These are phyloP conservation scores for Amylostereum areolatum DNA, from an alignment of 1,284 basidiomycete genomes.

Conservation along the genomic window DNA sequence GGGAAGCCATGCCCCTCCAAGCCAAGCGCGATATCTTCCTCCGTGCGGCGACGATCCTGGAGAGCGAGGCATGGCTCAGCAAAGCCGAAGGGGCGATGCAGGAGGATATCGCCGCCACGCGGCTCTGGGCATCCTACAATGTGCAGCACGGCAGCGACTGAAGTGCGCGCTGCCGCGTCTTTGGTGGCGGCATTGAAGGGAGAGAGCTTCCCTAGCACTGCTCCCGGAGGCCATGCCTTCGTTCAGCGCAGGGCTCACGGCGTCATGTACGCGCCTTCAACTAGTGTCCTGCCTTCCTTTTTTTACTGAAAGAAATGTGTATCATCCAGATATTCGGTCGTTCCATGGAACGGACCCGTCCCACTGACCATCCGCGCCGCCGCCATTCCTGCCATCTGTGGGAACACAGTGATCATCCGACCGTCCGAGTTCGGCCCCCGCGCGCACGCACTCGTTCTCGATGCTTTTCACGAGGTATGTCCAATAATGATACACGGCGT, in stretches of 20 bases:
- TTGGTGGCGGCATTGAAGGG: conserved; percentile 20
- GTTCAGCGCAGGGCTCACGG: conserved; percentile 24
- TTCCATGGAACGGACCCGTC: conserved; percentile 40
- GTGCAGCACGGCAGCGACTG: conserved; percentile 1
- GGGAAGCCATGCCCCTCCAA: conserved; percentile 36
- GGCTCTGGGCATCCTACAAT: conserved; percentile 19
- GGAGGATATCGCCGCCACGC: conserved; percentile 34
- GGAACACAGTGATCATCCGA: conserved; percentile 60
- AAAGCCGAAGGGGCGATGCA: conserved; percentile 25
- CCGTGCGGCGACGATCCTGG: conserved; percentile 38
- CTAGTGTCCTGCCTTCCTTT: background rate
- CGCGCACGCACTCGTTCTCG: conserved; percentile 41
- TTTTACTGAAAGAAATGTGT: conserved; percentile 4
- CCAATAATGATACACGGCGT: background rate
- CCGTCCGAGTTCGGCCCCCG: conserved; percentile 52
- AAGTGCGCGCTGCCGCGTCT: conserved; percentile 14
- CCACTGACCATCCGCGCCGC: conserved; percentile 43
- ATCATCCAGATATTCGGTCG: conserved; percentile 15
- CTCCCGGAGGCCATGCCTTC: conserved; percentile 25
- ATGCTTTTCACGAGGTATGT: conserved; percentile 39
- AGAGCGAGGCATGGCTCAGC: conserved; percentile 33
- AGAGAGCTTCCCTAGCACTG: conserved; percentile 21
- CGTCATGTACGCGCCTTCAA: conserved; percentile 20
- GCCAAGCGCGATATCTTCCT: conserved; percentile 38
- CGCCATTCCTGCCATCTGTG: conserved; percentile 49